These are phyloP conservation scores for Kondoa subrosea DNA, from an alignment of 768 basidiomycete species.

Conservation along the genomic window DNA sequence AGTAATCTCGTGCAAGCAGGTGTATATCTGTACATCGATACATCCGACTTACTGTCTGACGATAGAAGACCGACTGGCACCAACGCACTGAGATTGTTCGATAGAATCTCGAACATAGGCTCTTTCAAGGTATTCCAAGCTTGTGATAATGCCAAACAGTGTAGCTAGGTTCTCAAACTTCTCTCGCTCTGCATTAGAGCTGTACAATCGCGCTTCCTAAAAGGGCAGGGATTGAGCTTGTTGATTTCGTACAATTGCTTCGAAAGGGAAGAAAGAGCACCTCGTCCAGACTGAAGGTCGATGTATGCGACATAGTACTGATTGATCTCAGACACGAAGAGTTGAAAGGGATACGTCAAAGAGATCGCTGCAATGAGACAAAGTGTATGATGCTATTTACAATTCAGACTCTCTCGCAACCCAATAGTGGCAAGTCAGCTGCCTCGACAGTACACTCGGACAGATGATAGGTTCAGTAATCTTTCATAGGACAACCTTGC, in stretches of 20 bases:
- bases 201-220: constrained; percentile 80
- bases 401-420: too few relatives aligned
- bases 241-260: background rate
- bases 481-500: background rate
- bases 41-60: background rate
- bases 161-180: constrained; percentile 73
- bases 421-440: too few relatives aligned
- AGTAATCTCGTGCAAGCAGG: constrained; percentile 87
- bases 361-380: too few relatives aligned
- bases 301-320: background rate
- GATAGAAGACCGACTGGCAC: background rate
- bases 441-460: too few relatives aligned
- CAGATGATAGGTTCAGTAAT: too few relatives aligned
- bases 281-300: constrained; percentile 15
- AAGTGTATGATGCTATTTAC: too few relatives aligned
- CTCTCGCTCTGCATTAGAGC: constrained; percentile 74
- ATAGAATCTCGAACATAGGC: constrained; percentile 90
- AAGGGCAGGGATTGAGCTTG: too few relatives aligned
- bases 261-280: background rate
- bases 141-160: constrained; percentile 75
- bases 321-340: background rate
- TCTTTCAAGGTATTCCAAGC: constrained; percentile 82
- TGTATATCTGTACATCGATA: constrained; percentile 56
- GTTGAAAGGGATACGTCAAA: background rate
- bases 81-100: constrained; percentile 67